Evolutionary conservation across 2,329 filamentous ascomycete species (phyloP).

Genomic region (Zasmidium angulare): DNA sequence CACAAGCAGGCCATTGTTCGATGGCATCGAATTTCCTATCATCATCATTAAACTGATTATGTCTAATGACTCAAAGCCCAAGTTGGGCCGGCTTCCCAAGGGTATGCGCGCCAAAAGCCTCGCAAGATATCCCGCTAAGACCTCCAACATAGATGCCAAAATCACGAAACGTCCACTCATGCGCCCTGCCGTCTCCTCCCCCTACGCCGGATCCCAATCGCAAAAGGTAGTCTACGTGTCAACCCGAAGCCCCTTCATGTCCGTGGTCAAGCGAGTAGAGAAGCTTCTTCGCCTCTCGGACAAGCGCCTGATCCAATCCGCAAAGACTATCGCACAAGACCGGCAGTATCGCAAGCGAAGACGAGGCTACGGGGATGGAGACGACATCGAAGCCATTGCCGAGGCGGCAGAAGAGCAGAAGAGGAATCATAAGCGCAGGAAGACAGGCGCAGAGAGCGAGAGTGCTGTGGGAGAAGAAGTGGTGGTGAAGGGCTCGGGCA

Average conservation of each 20-base stretch:
- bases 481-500: slow-evolving; percentile 63
- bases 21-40: too few relatives aligned
- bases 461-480: slow-evolving; percentile 48
- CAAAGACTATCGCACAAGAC: slow-evolving; percentile 33
- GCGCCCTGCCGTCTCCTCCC: slow-evolving; percentile 55
- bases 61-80: neutral
- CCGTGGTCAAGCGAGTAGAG: slow-evolving; percentile 64
- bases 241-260: slow-evolving; percentile 65
- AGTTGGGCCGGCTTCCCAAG: neutral
- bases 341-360: slow-evolving; percentile 19
- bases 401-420: slow-evolving; percentile 34
- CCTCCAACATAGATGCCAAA: slow-evolving; percentile 41
- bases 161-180: slow-evolving; percentile 59
- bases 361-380: slow-evolving; percentile 13
- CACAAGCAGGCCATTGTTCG: neutral
- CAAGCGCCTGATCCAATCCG: slow-evolving; percentile 49
- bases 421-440: slow-evolving; percentile 25
- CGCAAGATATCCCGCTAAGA: neutral
- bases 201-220: slow-evolving; percentile 48
- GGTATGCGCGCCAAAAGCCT: neutral
- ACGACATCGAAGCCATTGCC: slow-evolving; percentile 39
- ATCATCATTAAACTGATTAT: too few relatives aligned
- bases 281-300: slow-evolving; percentile 60
- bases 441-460: slow-evolving; percentile 31
- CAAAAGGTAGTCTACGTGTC: slow-evolving; percentile 67